These are phyloP conservation scores for Phoma sp. DNA, from an alignment of 2,329 filamentous ascomycete species.

Conservation along the genomic window DNA sequence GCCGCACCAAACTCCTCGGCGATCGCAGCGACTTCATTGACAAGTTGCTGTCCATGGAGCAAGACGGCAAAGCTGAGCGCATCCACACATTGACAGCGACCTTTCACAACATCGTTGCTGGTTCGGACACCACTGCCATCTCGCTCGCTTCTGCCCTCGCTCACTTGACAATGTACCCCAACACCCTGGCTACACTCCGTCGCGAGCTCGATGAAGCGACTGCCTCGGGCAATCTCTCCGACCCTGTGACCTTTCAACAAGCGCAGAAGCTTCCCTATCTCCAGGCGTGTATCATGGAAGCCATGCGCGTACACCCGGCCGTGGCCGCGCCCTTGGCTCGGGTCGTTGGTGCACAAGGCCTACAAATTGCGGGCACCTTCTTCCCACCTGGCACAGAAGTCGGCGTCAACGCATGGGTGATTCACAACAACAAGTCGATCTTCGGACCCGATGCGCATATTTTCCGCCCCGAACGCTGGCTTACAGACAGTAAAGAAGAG, in stretches of 20 bases:
- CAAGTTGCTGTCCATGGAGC: constrained; percentile 19
- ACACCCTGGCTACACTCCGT: constrained; percentile 22
- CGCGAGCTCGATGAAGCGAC: constrained; percentile 26
- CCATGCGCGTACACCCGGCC: constrained; percentile 52
- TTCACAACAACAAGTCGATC: constrained; percentile 50
- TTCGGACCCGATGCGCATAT: constrained; percentile 48
- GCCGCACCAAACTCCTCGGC: constrained; percentile 7
- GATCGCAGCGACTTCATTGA: constrained; percentile 20
- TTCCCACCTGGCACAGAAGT: constrained; percentile 53
- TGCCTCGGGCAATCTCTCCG: constrained; percentile 13
- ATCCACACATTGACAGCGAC: no score
- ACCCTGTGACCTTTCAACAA: constrained; percentile 25
- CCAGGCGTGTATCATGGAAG: constrained; percentile 52
- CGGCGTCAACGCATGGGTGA: constrained; percentile 54
- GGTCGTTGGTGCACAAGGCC: constrained; percentile 41
- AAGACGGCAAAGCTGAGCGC: constrained; percentile 8
- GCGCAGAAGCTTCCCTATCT: constrained; percentile 52
- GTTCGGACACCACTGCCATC: constrained; percentile 57
- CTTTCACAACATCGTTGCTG: constrained; percentile 37
- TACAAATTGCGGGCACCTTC: constrained; percentile 41
- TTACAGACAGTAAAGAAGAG: constrained; percentile 10
- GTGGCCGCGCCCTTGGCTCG: constrained; percentile 50
- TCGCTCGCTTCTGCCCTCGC: constrained; percentile 55
- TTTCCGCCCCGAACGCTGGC: constrained; percentile 55
- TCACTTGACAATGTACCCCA: constrained; percentile 49